These are phyloP conservation scores for Cryptococcus wingfieldii DNA, from an alignment of 1,284 basidiomycete species.

Conservation along the genomic window DNA sequence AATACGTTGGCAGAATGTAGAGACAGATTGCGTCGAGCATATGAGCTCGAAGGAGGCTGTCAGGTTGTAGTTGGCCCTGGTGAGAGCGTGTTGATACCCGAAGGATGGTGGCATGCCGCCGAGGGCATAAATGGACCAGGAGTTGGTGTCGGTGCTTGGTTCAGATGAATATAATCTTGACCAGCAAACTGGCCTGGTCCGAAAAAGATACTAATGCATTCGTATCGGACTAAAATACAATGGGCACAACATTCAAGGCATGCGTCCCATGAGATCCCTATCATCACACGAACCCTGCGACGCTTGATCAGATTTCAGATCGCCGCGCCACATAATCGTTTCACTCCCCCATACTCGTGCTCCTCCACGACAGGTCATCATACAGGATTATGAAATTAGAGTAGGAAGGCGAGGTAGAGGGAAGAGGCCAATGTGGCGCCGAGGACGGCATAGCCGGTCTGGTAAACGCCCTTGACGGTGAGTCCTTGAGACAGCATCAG, in stretches of 20 bases:
- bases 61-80: slow-evolving; percentile 27
- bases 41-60: slow-evolving; percentile 26
- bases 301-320: too few relatives aligned
- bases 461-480: slow-evolving; percentile 71
- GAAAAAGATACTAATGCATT: neutral
- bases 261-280: neutral
- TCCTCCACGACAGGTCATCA: neutral
- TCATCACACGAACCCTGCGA: slow-evolving; percentile 1
- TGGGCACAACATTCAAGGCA: neutral
- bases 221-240: neutral
- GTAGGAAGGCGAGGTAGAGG: slow-evolving; percentile 59
- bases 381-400: slow-evolving; percentile 12
- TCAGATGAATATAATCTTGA: slow-evolving; percentile 19
- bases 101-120: slow-evolving; percentile 45
- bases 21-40: slow-evolving; percentile 17
- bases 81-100: slow-evolving; percentile 40
- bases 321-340: too few relatives aligned
- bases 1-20: slow-evolving; percentile 10
- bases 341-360: neutral
- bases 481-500: slow-evolving; percentile 57
- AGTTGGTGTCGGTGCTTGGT: slow-evolving; percentile 44
- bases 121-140: slow-evolving; percentile 28
- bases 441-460: slow-evolving; percentile 76
- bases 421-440: slow-evolving; percentile 73
- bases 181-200: neutral